Evolutionary conservation across 2,329 filamentous ascomycete genomes (phyloP).

Genomic region (Colletotrichum sp.): DNA sequence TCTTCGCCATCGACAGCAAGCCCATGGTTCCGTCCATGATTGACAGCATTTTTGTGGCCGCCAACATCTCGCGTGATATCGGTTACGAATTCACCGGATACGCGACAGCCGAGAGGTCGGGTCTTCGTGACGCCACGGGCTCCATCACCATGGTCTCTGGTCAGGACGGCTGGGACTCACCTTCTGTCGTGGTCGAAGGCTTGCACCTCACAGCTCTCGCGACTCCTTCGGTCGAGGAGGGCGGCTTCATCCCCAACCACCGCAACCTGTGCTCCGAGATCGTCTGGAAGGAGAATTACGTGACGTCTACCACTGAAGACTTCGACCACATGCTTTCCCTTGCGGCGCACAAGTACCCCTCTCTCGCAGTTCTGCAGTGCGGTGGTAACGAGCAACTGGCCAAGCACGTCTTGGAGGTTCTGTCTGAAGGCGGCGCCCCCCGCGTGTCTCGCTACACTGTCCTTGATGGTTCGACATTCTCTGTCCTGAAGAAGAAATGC

Average conservation of each 20-base stretch:
- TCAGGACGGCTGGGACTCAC: slow-evolving; percentile 32
- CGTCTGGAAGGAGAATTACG: slow-evolving; percentile 48
- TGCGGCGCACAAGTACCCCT: slow-evolving; percentile 44
- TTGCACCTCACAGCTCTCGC: slow-evolving; percentile 47
- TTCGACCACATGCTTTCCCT: slow-evolving; percentile 33
- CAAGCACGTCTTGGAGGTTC: slow-evolving; percentile 27
- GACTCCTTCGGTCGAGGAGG: slow-evolving; percentile 25
- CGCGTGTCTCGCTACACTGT: slow-evolving; percentile 39
- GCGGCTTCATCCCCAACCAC: slow-evolving; percentile 51
- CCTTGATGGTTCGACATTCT: slow-evolving; percentile 16
- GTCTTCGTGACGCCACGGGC: slow-evolving; percentile 44
- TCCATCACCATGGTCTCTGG: slow-evolving; percentile 45
- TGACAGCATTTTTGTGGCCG: slow-evolving; percentile 51
- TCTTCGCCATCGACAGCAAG: slow-evolving; percentile 48
- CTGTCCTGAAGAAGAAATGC: background rate
- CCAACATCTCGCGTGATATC: slow-evolving; percentile 34
- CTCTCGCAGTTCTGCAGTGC: slow-evolving; percentile 42
- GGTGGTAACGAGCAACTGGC: slow-evolving; percentile 30
- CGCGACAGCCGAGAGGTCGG: slow-evolving; percentile 39
- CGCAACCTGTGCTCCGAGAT: slow-evolving; percentile 55
- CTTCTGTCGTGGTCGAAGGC: slow-evolving; percentile 49
- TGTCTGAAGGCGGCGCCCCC: slow-evolving; percentile 31
- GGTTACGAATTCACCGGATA: slow-evolving; percentile 45
- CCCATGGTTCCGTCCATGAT: slow-evolving; percentile 57
- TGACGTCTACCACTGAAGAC: slow-evolving; percentile 25